Percentiles rank a stretch among this genome's conserved stretches.
These are phyloP conservation scores for Thamnidium elegans DNA, from an alignment of 192 early-diverging fungal species.

Conservation along the genomic window DNA sequence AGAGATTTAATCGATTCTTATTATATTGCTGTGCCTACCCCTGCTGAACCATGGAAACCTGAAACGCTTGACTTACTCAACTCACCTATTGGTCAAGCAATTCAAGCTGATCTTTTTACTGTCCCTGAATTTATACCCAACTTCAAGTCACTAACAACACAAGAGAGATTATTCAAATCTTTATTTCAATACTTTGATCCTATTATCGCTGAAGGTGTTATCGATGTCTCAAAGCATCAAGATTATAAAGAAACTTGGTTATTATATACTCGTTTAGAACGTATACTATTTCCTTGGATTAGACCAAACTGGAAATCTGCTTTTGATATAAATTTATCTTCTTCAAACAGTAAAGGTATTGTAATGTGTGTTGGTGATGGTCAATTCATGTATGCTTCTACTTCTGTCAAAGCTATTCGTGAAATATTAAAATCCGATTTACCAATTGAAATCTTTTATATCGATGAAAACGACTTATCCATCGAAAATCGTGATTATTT, in stretches of 20 bases:
- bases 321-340: slow-evolving; percentile 33
- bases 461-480: slow-evolving; percentile 42
- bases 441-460: slow-evolving; percentile 60
- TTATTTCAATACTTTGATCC: slow-evolving; percentile 45
- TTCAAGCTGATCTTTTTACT: slow-evolving; percentile 31
- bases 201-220: slow-evolving; percentile 24
- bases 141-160: slow-evolving; percentile 37
- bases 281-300: slow-evolving; percentile 42
- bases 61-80: slow-evolving; percentile 35
- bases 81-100: slow-evolving; percentile 29
- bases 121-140: slow-evolving; percentile 29
- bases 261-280: slow-evolving; percentile 37
- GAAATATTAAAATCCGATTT: slow-evolving; percentile 42
- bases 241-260: slow-evolving; percentile 16
- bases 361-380: slow-evolving; percentile 49
- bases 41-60: slow-evolving; percentile 39
- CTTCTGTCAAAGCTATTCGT: slow-evolving; percentile 41
- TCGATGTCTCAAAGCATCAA: slow-evolving; percentile 1
- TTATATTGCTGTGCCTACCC: slow-evolving; percentile 44
- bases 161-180: slow-evolving; percentile 40
- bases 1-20: not conserved
- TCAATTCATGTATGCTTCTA: slow-evolving; percentile 42
- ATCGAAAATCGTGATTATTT: slow-evolving; percentile 32
- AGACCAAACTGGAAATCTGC: slow-evolving; percentile 29
- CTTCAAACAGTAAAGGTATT: slow-evolving; percentile 35